Conservation (phyloP, 495 filamentous ascomycete genomes). For the Diplogelasinospora grovesii region DNA sequence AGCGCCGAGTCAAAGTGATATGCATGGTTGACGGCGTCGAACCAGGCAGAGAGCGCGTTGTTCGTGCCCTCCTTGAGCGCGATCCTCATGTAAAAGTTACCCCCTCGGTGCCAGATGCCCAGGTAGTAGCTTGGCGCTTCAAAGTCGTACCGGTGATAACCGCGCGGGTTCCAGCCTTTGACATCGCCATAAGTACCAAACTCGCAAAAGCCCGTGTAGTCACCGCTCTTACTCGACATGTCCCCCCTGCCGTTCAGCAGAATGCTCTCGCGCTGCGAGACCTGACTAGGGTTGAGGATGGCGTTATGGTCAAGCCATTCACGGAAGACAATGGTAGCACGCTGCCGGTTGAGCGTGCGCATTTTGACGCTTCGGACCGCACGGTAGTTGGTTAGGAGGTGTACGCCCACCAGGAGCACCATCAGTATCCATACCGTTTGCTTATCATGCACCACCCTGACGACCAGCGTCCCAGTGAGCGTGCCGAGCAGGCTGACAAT, state of each 20-base stretch:
- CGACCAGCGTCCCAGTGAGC: conserved; percentile 76
- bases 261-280: conserved; percentile 62
- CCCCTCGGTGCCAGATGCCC: conserved; percentile 40
- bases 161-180: conserved; percentile 28
- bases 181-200: conserved; percentile 37
- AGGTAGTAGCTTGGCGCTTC: conserved; percentile 47
- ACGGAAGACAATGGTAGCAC: conserved; percentile 73
- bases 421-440: conserved; percentile 71
- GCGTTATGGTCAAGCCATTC: conserved; percentile 44
- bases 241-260: conserved; percentile 50
- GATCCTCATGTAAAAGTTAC: conserved; percentile 45
- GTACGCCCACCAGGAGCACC: conserved; percentile 60
- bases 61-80: conserved; percentile 56
- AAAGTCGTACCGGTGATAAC: conserved; percentile 45
- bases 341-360: conserved; percentile 80
- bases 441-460: conserved; percentile 65
- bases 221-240: conserved; percentile 39
- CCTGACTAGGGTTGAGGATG: conserved; percentile 57
- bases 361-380: conserved; percentile 81
- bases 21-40: conserved; percentile 60
- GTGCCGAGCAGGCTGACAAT: conserved; percentile 86
- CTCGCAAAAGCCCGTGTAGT: conserved; percentile 37
- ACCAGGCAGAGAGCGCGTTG: conserved; percentile 64
- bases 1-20: conserved; percentile 30
- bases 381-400: conserved; percentile 75